Conservation (phyloP, 345 rosid genomes). For the Rhodomyrtus tomentosa region DNA sequence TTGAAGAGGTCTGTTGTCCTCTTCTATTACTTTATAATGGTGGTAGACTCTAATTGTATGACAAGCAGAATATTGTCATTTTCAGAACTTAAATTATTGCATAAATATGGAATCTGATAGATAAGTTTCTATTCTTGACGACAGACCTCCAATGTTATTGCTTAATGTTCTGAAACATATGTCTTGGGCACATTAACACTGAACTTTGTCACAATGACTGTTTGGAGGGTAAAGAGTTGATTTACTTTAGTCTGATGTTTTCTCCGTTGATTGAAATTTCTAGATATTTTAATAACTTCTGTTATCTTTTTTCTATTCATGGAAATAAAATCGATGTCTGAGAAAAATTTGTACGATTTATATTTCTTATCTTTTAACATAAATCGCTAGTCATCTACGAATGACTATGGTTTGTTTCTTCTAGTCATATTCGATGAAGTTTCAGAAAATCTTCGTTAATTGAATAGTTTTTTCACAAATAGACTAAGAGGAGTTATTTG, state of each 20-base stretch:
- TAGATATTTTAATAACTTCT: neutral
- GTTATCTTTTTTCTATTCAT: neutral
- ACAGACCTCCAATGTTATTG: neutral
- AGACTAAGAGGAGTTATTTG: neutral
- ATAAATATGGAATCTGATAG: neutral
- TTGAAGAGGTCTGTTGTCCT: conserved; percentile 39
- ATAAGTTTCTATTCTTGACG: neutral
- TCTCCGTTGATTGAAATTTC: neutral
- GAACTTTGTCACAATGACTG: neutral
- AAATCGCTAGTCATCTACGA: neutral
- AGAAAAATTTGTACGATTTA: neutral
- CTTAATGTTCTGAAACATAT: neutral
- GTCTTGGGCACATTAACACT: neutral
- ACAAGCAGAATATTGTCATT: neutral
- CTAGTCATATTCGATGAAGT: neutral
- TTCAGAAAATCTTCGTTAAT: neutral
- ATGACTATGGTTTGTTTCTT: neutral
- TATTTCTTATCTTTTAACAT: neutral
- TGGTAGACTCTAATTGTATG: neutral
- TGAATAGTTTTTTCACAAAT: neutral
- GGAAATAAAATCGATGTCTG: neutral
- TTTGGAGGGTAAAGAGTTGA: neutral
- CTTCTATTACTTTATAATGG: neutral
- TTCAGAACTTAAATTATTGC: neutral
- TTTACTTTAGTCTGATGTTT: neutral